Conservation (phyloP, 306 rosid genomes). For the Trifolium dubium region DNA sequence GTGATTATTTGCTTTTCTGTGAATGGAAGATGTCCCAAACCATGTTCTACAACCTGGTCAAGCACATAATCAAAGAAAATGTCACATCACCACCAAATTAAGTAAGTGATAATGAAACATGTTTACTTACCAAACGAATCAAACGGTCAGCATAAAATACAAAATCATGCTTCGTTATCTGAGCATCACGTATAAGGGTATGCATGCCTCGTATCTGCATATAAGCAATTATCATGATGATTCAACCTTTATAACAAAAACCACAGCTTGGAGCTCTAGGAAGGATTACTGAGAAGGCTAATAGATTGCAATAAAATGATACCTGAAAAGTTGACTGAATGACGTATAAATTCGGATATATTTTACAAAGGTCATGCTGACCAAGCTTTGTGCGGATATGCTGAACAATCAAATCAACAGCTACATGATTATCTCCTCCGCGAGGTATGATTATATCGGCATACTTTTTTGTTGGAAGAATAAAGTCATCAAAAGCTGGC, state of each 20-base stretch:
- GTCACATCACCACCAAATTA: constrained; percentile 23
- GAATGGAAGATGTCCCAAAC: constrained; percentile 97
- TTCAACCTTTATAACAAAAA: constrained; percentile 12
- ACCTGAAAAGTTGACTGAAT: constrained; percentile 99
- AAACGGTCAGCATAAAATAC: constrained; percentile 91
- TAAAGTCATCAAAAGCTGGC: constrained; percentile 98
- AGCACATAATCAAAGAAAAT: constrained; percentile 32
- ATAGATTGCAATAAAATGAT: constrained; percentile 9
- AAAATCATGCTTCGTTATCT: constrained; percentile 96
- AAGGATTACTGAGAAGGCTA: constrained; percentile 19
- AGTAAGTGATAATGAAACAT: constrained; percentile 36
- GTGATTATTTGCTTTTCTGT: constrained; percentile 94
- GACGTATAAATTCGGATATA: constrained; percentile 91
- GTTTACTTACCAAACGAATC: constrained; percentile 84
- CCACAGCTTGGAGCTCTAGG: constrained; percentile 25
- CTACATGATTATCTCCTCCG: constrained; percentile 98
- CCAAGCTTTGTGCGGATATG: constrained; percentile 99
- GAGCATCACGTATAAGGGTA: constrained; percentile 94
- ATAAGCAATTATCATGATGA: constrained; percentile 28
- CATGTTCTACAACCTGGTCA: constrained; percentile 97
- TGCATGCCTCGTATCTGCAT: constrained; percentile 98
- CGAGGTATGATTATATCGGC: constrained; percentile 98
- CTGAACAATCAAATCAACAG: constrained; percentile 95
- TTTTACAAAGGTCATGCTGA: constrained; percentile 99
- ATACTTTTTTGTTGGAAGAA: constrained; percentile 97